Conservation (phyloP, 2,329 filamentous ascomycete species). For the Exutisphaerella laricina region DNA sequence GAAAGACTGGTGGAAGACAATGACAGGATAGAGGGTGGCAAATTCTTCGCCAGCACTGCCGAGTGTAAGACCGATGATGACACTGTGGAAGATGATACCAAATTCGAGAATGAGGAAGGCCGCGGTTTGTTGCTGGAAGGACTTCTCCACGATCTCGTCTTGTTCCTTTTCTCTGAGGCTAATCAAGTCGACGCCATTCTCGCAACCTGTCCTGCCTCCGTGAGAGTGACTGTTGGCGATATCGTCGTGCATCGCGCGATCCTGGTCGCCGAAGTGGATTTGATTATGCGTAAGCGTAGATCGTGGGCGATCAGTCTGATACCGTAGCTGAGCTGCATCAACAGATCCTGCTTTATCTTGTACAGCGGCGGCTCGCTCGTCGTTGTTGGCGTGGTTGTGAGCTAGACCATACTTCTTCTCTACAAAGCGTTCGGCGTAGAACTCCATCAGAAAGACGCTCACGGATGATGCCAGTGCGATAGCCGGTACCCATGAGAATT, state of each 20-base stretch:
- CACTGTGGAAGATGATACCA: slow-evolving; percentile 60
- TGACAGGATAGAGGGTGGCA: slow-evolving; percentile 55
- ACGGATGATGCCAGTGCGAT: slow-evolving; percentile 47
- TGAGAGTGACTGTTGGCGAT: not conserved
- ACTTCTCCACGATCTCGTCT: slow-evolving; percentile 16
- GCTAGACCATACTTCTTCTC: slow-evolving; percentile 43
- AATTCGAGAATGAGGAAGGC: slow-evolving; percentile 92
- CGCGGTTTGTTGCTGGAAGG: slow-evolving; percentile 72
- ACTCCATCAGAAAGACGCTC: slow-evolving; percentile 49
- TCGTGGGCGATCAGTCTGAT: slow-evolving; percentile 12
- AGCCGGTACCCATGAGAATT: slow-evolving; percentile 50
- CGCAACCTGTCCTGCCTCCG: slow-evolving; percentile 9
- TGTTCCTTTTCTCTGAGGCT: slow-evolving; percentile 20
- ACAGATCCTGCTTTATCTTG: slow-evolving; percentile 15
- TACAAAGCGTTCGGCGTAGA: slow-evolving; percentile 47
- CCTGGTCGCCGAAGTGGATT: slow-evolving; percentile 40
- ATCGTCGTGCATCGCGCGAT: slow-evolving; percentile 17
- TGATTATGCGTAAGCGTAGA: slow-evolving; percentile 34
- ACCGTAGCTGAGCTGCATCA: slow-evolving; percentile 24
- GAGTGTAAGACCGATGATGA: slow-evolving; percentile 58
- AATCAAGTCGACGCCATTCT: too few species aligned
- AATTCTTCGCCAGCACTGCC: slow-evolving; percentile 56
- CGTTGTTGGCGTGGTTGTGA: slow-evolving; percentile 26
- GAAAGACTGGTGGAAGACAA: slow-evolving; percentile 87
- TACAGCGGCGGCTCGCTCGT: slow-evolving; percentile 3